phyloP scores from a whole-genome alignment of 345 rosid species.

The Citrus cavaleriei region DNA sequence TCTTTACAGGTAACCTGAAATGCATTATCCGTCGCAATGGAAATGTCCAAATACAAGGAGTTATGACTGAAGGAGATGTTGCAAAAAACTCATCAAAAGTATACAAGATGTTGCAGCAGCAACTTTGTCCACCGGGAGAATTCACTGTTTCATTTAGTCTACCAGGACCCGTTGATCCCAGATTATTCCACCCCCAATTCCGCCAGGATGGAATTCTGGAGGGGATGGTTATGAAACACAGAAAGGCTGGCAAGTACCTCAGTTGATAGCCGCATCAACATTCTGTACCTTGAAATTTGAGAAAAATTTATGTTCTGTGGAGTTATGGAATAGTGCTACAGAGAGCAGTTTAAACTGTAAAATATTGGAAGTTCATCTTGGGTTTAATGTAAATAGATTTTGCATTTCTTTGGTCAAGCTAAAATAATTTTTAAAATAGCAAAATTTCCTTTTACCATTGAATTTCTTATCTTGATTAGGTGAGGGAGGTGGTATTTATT shows the following conservation, averaged over 20 bases:
- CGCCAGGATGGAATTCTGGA: conserved; percentile 48
- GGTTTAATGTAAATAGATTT: too few relatives aligned
- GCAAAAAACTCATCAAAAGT: conserved; percentile 21
- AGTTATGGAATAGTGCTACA: too few relatives aligned
- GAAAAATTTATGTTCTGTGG: neutral
- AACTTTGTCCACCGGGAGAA: conserved; percentile 43
- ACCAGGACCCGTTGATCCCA: conserved; percentile 56
- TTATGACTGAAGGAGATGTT: conserved; percentile 31
- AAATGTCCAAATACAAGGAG: conserved; percentile 53
- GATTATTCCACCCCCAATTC: conserved; percentile 36
- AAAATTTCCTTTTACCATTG: neutral
- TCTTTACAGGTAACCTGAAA: conserved; percentile 43
- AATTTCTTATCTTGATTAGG: too few relatives aligned
- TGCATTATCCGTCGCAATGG: conserved; percentile 57
- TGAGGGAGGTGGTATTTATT: too few relatives aligned
- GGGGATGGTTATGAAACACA: conserved; percentile 35
- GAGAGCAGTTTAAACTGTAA: too few relatives aligned
- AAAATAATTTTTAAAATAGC: neutral
- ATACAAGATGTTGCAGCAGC: conserved; percentile 27
- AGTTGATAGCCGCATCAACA: neutral
- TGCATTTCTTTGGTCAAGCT: too few relatives aligned
- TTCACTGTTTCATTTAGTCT: conserved; percentile 38
- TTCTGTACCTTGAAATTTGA: neutral
- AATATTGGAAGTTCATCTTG: too few relatives aligned
- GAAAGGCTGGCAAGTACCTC: neutral